Base-by-base conservation (phyloP, 108 stramenopile species). In the Nitzschia inconspicua region DNA sequence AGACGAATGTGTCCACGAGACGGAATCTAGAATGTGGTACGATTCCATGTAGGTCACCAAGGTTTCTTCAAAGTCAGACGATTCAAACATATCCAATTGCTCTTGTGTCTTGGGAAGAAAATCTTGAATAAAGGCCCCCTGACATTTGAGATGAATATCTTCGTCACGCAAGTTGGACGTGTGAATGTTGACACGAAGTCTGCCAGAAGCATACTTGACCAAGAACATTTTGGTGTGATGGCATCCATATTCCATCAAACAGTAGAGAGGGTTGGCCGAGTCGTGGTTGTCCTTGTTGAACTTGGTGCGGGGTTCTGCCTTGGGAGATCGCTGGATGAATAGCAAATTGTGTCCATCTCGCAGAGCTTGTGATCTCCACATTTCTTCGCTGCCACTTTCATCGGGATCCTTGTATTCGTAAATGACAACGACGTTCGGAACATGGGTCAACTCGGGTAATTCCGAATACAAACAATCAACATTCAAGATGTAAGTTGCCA, bases 171-270 rank as follows among this genome's bases (percentile, higher is more conserved):
- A 50, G 65, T 93, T 93, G 30, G 83, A 77, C 1, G 91, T 93
- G 48, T 87, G 85, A 16, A 93, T 63, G 32, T 82, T 68, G 0
- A 93, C 77, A 14, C 91, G 80, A 35, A 88, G 54, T 20, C 49
- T 56, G 10, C 70, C 50, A 24, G 70, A 63, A 3, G 69, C 54
- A 61, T 72, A 87, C 10, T 86, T 84, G 8, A 89, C 46, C 16
- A 93, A 53, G 39, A 87, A 79, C 66, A 88, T 61, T 64, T 92
- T 92, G 39, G 85, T 86, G 51, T 92, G 91, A 63, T 92, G 91
- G 30, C 73, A 65, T 14, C 91, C 87, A 29, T 72, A 71, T 28
- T 59, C 43, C 13, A 74, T 51, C 42, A 3, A 22, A 6, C 28
- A 35, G 9, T 7, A 1, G 14, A 80, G 26, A 11, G 74, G 66